A percentile compares a stretch with the other conserved stretches of the same genome.
Evolutionary conservation across 768 basidiomycete genomes (phyloP).

Genomic region (Pisolithus sp.): DNA sequence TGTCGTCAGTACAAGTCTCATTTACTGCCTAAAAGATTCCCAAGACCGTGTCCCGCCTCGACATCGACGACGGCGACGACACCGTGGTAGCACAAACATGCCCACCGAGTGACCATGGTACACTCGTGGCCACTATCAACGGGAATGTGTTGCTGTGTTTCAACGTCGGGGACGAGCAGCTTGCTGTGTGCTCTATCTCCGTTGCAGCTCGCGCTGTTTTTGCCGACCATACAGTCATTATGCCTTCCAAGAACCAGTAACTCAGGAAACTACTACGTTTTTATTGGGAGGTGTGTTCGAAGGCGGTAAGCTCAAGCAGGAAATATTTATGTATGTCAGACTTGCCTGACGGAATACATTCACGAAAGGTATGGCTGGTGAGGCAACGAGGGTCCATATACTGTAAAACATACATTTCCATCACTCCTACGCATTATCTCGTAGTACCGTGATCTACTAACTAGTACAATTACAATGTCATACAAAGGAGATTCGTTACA

Average conservation of each 20-base stretch:
- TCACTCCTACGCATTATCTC: too few species aligned
- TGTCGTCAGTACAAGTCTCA: too few species aligned
- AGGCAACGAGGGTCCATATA: too few species aligned
- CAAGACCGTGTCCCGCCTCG: neutral
- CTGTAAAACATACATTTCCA: too few species aligned
- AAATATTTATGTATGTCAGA: slow-evolving; percentile 49
- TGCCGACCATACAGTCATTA: slow-evolving; percentile 98
- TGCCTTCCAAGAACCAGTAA: slow-evolving; percentile 91
- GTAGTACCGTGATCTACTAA: too few species aligned
- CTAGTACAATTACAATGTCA: too few species aligned
- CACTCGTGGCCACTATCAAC: slow-evolving; percentile 76
- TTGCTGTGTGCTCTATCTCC: neutral
- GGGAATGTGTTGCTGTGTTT: slow-evolving; percentile 40
- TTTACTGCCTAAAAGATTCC: neutral
- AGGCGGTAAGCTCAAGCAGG: slow-evolving; percentile 94
- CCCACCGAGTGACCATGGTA: slow-evolving; percentile 61
- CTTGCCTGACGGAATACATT: too few species aligned
- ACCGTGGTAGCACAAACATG: slow-evolving; percentile 16
- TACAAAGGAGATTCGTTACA: too few species aligned
- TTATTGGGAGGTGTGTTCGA: slow-evolving; percentile 97
- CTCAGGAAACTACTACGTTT: slow-evolving; percentile 96
- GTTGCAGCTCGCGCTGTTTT: slow-evolving; percentile 79
- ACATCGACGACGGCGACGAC: slow-evolving; percentile 4
- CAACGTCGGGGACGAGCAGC: neutral
- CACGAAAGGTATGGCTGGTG: too few species aligned